These are phyloP conservation scores for Fennellomyces sp. DNA, from an alignment of 371 early-diverging fungal genomes.

Conservation along the genomic window DNA sequence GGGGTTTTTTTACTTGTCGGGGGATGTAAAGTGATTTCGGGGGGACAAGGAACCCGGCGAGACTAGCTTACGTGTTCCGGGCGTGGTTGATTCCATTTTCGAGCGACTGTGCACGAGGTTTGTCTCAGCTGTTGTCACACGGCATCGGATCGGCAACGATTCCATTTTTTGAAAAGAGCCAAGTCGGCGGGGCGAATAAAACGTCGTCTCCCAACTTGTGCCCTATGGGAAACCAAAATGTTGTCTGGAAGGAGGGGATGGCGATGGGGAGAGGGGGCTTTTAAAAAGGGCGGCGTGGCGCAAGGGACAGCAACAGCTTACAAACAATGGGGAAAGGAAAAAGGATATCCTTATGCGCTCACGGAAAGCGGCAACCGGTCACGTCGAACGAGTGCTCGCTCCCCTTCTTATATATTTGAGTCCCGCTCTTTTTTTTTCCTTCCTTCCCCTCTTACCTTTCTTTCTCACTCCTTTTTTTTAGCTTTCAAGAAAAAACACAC, in stretches of 20 bases:
- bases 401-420: conserved; percentile 7
- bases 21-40: background rate
- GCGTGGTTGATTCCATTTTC: conserved; percentile 1
- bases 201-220: no score
- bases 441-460: conserved; percentile 6
- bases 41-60: background rate
- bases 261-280: no score
- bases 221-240: background rate
- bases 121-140: conserved; percentile 10
- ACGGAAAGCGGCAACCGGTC: conserved; percentile 18
- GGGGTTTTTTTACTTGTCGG: background rate
- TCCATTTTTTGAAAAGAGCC: conserved; percentile 9
- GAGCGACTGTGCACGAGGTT: conserved; percentile 10
- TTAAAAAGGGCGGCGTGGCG: no score
- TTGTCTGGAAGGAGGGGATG: background rate
- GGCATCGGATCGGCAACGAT: conserved; percentile 24
- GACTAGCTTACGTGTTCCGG: conserved; percentile 3
- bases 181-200: conserved; percentile 7
- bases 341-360: background rate
- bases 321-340: conserved; percentile 1
- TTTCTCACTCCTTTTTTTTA: conserved; percentile 5
- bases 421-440: conserved; percentile 10
- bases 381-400: conserved; percentile 6
- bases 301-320: conserved; percentile 14
- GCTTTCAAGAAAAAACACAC: background rate